These are phyloP conservation scores for Silene uniflora DNA, from an alignment of 148 eudicot genomes.

Conservation along the genomic window DNA sequence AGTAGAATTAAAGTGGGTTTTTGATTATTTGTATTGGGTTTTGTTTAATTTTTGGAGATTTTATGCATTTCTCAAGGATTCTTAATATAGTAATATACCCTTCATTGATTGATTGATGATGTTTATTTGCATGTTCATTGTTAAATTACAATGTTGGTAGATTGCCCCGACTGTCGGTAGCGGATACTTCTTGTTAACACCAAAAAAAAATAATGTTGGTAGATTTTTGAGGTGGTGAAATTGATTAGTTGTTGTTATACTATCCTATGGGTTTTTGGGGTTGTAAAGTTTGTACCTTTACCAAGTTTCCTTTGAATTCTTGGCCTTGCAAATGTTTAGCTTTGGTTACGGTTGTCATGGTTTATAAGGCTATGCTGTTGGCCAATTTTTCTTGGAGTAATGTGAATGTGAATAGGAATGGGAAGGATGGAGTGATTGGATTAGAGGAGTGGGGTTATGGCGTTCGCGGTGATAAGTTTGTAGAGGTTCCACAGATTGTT, in stretches of 20 bases:
- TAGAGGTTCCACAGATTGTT: constrained; percentile 90
- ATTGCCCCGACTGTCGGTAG: too few species aligned
- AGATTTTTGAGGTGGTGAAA: not conserved
- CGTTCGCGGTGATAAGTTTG: constrained; percentile 42
- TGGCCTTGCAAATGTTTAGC: constrained; percentile 50
- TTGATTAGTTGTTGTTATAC: not conserved
- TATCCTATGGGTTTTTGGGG: constrained; percentile 37
- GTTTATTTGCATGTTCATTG: not conserved
- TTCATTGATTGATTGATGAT: not conserved
- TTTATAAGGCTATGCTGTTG: constrained; percentile 43
- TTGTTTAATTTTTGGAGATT: not conserved
- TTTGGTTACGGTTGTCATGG: constrained; percentile 39
- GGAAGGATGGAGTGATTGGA: constrained; percentile 15
- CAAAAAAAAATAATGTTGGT: too few species aligned
- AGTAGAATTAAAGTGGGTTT: not conserved
- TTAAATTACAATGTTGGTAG: too few species aligned
- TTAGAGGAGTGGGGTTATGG: constrained; percentile 15
- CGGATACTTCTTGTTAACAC: too few species aligned
- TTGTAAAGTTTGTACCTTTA: constrained; percentile 40
- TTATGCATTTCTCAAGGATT: not conserved
- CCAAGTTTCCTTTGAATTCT: constrained; percentile 38
- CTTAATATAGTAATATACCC: not conserved
- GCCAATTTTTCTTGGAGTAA: constrained; percentile 32
- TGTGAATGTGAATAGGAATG: constrained; percentile 17
- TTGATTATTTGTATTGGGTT: too few species aligned